phyloP scores from a whole-genome alignment of 164 flowering plant genomes.

The Kalanchoe fedtschenkoi region DNA sequence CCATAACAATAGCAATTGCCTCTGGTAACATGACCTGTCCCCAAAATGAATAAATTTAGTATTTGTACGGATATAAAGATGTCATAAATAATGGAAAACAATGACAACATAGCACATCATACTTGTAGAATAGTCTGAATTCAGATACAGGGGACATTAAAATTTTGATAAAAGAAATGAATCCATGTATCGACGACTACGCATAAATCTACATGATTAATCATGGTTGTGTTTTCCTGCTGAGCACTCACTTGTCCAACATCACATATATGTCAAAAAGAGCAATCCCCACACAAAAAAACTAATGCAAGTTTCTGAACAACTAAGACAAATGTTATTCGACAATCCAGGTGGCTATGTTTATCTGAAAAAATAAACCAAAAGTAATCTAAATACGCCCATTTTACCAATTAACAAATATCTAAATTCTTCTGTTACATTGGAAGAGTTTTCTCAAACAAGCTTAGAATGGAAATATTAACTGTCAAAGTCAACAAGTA shows the following conservation, averaged over 20 bases:
- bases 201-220: background rate
- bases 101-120: background rate
- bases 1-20: constrained; percentile 93
- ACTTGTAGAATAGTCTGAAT: too few species aligned
- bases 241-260: background rate
- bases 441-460: too few species aligned
- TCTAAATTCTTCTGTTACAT: background rate
- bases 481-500: background rate
- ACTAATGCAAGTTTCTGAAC: too few species aligned
- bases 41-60: constrained; percentile 5
- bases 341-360: background rate
- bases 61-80: background rate
- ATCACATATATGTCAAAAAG: background rate
- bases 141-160: too few species aligned
- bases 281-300: too few species aligned
- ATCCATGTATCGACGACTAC: background rate
- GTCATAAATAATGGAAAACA: background rate
- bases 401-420: background rate
- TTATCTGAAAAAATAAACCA: too few species aligned
- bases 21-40: constrained; percentile 82
- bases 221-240: background rate
- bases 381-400: too few species aligned
- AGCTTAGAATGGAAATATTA: background rate
- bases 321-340: background rate
- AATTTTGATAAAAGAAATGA: background rate